Evolutionary conservation across 371 early-diverging fungal species (phyloP).

Genomic region (Capillidium heterosporum): DNA sequence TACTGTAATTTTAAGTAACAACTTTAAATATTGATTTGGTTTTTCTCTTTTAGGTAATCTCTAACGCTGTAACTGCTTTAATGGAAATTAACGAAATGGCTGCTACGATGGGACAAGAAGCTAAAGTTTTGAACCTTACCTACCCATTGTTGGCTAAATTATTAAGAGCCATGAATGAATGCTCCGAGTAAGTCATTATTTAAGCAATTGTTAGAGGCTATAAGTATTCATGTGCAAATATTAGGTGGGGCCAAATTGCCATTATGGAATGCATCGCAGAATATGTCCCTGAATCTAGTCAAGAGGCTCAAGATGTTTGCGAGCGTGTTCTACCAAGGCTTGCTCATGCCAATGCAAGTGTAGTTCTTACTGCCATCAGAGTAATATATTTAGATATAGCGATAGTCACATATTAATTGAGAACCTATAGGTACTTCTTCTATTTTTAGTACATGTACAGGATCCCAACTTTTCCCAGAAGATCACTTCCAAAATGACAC

Average conservation of each 20-base stretch:
- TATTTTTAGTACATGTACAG: slow-evolving; percentile 38
- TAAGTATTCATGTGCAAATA: neutral
- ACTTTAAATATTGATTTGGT: neutral
- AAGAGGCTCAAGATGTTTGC: slow-evolving; percentile 71
- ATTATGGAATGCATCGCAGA: slow-evolving; percentile 72
- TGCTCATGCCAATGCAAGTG: slow-evolving; percentile 84
- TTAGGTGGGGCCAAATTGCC: slow-evolving; percentile 88
- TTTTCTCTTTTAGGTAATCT: slow-evolving; percentile 46
- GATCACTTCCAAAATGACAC: slow-evolving; percentile 67
- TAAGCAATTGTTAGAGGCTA: neutral
- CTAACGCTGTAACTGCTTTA: slow-evolving; percentile 80
- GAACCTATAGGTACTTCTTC: slow-evolving; percentile 27
- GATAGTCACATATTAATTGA: slow-evolving; percentile 3
- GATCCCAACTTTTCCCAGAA: slow-evolving; percentile 43
- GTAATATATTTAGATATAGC: slow-evolving; percentile 15
- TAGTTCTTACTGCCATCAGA: slow-evolving; percentile 68
- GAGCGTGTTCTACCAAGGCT: slow-evolving; percentile 79
- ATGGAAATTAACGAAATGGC: slow-evolving; percentile 77
- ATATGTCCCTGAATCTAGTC: slow-evolving; percentile 39
- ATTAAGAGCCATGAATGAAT: slow-evolving; percentile 81
- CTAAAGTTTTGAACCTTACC: slow-evolving; percentile 52
- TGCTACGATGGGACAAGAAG: slow-evolving; percentile 14
- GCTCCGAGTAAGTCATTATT: slow-evolving; percentile 55
- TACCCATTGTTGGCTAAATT: slow-evolving; percentile 59
- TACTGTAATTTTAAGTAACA: slow-evolving; percentile 33